Evolutionary conservation across 768 basidiomycete species (phyloP).

Genomic region (Russula brevipes): DNA sequence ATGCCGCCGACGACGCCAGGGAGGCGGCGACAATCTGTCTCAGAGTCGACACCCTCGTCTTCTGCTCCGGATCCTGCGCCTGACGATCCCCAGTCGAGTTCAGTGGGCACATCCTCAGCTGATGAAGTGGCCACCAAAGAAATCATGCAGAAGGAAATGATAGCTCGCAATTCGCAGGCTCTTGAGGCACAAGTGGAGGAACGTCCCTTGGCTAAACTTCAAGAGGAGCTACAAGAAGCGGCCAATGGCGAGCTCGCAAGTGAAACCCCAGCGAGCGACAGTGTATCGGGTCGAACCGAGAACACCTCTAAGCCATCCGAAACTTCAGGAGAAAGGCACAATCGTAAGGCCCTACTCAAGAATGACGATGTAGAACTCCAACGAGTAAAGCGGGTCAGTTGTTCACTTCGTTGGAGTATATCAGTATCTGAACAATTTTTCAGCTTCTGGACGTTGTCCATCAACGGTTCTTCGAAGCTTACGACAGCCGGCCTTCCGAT

Average conservation of each 20-base stretch:
- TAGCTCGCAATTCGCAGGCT: conserved; percentile 66
- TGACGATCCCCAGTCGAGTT: conserved; percentile 4
- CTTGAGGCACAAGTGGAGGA: conserved; percentile 83
- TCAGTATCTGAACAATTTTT: background rate
- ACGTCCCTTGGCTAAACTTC: conserved; percentile 81
- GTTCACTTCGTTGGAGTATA: background rate
- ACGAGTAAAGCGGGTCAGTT: conserved; percentile 65
- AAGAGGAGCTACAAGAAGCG: conserved; percentile 65
- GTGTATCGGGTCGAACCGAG: conserved; percentile 5
- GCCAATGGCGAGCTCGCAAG: conserved; percentile 24
- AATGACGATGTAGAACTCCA: conserved; percentile 82
- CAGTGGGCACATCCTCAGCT: conserved; percentile 15
- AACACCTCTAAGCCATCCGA: conserved; percentile 11
- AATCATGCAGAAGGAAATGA: conserved; percentile 47
- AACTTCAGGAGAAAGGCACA: conserved; percentile 39
- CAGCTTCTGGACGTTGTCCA: conserved; percentile 85
- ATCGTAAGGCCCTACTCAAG: conserved; percentile 73
- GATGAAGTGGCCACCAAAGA: conserved; percentile 41
- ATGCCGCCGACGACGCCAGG: conserved; percentile 6
- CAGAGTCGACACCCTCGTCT: conserved; percentile 9
- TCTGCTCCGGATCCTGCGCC: background rate
- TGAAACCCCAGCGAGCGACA: conserved; percentile 1
- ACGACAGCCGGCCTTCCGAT: conserved; percentile 41
- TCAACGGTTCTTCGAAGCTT: conserved; percentile 63
- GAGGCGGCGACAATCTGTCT: background rate